Evolutionary conservation across 2,329 filamentous ascomycete species (phyloP), one percentile per base, ranked within the genome.

Genomic region (Fusarium falciforme): DNA sequence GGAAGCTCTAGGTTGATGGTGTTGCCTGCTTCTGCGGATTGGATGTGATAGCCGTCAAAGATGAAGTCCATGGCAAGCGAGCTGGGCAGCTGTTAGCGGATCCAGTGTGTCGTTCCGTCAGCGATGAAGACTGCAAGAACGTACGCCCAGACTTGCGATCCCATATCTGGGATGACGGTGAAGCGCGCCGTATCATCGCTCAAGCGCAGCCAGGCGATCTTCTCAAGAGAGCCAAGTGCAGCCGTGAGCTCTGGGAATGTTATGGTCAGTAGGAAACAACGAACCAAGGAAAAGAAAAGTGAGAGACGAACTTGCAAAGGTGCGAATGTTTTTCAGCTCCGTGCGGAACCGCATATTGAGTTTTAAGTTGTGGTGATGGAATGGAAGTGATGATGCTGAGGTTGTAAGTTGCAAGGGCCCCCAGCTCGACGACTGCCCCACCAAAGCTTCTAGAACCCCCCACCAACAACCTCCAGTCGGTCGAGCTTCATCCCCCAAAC

Each of bases 1-100:
- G 96, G 95, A 2, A 99, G 90, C 84, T 99, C 96, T 73, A 99
- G 92, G 84, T 99, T 98, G 84, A 99, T 98, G 62, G 95, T 94
- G 83, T 98, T 98, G 82, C 91, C 88, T 42, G 87, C 86, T 57
- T 95, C 93, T 60, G 93, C 93, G 59, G 95, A 98, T 82, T 98
- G 93, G 76, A 98, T 92, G 63, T 91, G 90, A 85, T 97, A 98
- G 75, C 88, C 87, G 80, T 95, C 89, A 82, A 99, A 98, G 78
- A 99, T 94, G 76, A 94, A 92, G 80, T 97, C 94, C 88, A 93
- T 89, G 27, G 86, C 84, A 29, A 92, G 84, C 54, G 88, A 89
- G 47, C 89, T 91, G 71, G 5, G 44, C 5, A 31, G 17, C 58
- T 55, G 31, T 73, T 42, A 68, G 71, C 49, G 68, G 61, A 49